Conservation (phyloP, 73 alveolate genomes). For the Tetrahymena elliotti region DNA sequence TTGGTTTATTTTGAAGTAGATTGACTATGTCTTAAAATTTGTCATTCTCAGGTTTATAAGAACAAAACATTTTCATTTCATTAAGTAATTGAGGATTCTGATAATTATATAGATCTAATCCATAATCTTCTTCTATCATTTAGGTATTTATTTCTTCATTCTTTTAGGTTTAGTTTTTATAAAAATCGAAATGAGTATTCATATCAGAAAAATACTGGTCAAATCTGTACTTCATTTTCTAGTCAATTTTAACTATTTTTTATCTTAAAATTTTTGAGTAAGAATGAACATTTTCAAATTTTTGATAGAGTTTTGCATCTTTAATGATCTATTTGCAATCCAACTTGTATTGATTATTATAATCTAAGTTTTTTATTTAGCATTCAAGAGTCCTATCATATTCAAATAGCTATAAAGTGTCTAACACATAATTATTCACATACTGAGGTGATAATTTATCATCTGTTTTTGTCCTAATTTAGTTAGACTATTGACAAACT, state of each 20-base stretch:
- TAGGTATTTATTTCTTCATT: neutral
- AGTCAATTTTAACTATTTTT: neutral
- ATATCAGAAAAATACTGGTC: neutral
- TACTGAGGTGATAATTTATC: neutral
- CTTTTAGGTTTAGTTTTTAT: neutral
- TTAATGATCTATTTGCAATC: neutral
- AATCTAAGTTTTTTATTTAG: neutral
- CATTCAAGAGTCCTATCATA: neutral
- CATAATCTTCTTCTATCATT: neutral
- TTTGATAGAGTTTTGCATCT: neutral
- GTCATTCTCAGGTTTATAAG: neutral
- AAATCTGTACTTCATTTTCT: neutral
- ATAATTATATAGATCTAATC: neutral
- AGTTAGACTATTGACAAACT: neutral
- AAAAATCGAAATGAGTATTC: neutral
- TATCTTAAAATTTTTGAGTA: neutral
- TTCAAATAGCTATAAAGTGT: neutral
- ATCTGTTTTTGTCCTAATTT: neutral
- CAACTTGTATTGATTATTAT: neutral
- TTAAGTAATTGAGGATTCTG: neutral
- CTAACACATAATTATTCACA: neutral
- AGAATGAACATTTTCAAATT: neutral
- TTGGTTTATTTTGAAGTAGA: neutral
- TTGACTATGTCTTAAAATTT: neutral
- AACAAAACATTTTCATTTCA: neutral